Conservation (phyloP, 306 rosid species). For the Astragalus glycyphyllos region DNA sequence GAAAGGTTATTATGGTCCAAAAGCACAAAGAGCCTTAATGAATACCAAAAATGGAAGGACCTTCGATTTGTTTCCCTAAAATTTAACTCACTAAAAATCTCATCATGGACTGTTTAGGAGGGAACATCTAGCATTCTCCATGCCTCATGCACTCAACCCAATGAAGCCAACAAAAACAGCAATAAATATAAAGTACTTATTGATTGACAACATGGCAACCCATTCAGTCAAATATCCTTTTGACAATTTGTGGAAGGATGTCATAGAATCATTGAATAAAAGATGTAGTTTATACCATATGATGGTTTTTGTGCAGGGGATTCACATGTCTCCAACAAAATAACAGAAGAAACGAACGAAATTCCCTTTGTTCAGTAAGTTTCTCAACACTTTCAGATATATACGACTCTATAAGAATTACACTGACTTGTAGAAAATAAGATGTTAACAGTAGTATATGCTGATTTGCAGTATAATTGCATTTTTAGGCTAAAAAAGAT, state of each 20-base stretch:
- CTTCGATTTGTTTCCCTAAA: too few species aligned
- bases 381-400: constrained; percentile 33
- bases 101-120: too few species aligned
- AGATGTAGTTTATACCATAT: constrained; percentile 6
- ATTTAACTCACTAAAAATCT: too few species aligned
- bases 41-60: too few species aligned
- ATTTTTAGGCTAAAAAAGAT: constrained; percentile 2
- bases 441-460: constrained; percentile 8
- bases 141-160: too few species aligned
- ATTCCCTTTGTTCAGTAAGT: constrained; percentile 21
- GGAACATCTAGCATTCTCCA: too few species aligned
- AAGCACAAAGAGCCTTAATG: too few species aligned
- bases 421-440: constrained; percentile 4
- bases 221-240: constrained; percentile 39
- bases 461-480: constrained; percentile 16
- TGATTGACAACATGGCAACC: constrained; percentile 22
- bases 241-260: constrained; percentile 6
- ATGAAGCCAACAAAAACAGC: too few species aligned
- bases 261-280: constrained; percentile 22
- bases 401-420: neutral
- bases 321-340: constrained; percentile 8
- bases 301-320: constrained; percentile 23
- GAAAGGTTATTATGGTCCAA: too few species aligned
- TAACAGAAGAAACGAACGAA: neutral
- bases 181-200: neutral